These are phyloP conservation scores for Acer negundo DNA, from an alignment of 345 rosid genomes.

Conservation along the genomic window DNA sequence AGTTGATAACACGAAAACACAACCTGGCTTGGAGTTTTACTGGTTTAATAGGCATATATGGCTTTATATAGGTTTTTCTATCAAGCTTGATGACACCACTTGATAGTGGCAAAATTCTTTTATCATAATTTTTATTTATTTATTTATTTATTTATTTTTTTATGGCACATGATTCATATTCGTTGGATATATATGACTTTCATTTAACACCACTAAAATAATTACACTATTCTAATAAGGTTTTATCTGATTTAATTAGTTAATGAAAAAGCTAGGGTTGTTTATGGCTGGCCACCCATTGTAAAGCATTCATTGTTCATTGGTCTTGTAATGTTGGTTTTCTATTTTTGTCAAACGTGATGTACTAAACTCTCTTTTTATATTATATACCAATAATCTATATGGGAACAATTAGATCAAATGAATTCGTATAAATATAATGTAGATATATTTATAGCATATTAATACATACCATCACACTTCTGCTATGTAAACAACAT, in stretches of 20 bases:
- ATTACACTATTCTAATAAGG: background rate
- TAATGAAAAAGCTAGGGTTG: too few species aligned
- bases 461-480: too few species aligned
- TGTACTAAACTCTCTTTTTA: background rate
- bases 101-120: background rate
- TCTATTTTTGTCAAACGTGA: background rate
- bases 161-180: conserved; percentile 5
- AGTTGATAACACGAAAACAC: background rate
- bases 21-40: background rate
- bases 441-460: too few species aligned
- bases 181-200: background rate
- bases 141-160: background rate
- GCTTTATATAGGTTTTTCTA: conserved; percentile 25
- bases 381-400: too few species aligned
- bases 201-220: background rate
- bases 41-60: background rate
- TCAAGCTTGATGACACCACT: background rate
- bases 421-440: too few species aligned
- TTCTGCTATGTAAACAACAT: too few species aligned
- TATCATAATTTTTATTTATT: background rate
- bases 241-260: too few species aligned
- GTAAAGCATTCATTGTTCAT: too few species aligned
- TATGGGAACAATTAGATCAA: too few species aligned
- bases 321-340: background rate
- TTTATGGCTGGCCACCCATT: too few species aligned